A percentile compares a stretch with the other conserved stretches of the same genome.
These are phyloP conservation scores for Endocladia muricata DNA, from an alignment of 31 red algal genomes.

Conservation along the genomic window DNA sequence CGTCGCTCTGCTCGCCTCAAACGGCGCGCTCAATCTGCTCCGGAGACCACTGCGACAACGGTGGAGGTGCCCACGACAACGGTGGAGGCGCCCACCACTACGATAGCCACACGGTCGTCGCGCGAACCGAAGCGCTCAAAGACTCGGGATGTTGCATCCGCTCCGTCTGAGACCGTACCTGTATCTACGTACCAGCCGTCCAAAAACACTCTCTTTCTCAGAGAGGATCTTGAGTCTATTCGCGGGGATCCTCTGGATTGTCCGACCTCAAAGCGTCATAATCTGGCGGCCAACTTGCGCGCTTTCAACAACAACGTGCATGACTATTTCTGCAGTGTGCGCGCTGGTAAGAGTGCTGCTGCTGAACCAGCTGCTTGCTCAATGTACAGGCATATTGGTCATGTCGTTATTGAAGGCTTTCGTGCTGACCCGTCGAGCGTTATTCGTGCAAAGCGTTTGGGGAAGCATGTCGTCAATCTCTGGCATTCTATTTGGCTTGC, in stretches of 20 bases:
- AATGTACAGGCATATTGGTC: constrained; percentile 55
- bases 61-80: too few relatives aligned
- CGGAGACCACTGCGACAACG: too few relatives aligned
- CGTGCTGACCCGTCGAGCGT: not conserved
- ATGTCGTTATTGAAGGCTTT: not conserved
- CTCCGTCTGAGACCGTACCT: too few relatives aligned
- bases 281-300: not conserved
- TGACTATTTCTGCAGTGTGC: constrained; percentile 35
- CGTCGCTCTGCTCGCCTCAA: not conserved
- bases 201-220: constrained; percentile 20
- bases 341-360: constrained; percentile 36
- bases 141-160: too few relatives aligned
- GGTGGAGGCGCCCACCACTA: too few relatives aligned
- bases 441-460: not conserved
- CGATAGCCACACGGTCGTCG: too few relatives aligned
- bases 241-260: not conserved
- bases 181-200: constrained; percentile 5
- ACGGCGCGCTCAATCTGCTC: not conserved
- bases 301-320: constrained; percentile 13
- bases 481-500: not conserved
- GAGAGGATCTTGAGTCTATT: not conserved
- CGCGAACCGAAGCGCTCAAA: too few relatives aligned
- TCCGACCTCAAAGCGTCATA: not conserved
- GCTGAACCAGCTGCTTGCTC: not conserved
- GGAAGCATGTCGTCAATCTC: constrained; percentile 21